Evolutionary conservation across 768 basidiomycete genomes (phyloP), one percentile per base, ranked within the genome.

Genomic region (Auricularia auricula-judae): DNA sequence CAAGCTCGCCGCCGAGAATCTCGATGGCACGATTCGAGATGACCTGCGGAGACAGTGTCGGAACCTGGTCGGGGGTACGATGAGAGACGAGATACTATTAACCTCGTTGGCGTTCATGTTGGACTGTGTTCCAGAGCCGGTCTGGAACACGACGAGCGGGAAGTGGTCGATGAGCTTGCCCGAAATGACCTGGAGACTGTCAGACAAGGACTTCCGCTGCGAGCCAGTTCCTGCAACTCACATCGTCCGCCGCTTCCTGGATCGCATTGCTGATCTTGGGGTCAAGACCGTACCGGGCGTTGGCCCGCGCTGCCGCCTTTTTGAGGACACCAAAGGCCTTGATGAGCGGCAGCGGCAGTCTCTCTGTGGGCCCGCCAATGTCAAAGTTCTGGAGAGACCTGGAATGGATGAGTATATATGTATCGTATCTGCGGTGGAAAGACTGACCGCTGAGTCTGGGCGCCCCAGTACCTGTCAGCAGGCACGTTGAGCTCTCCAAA

Each of bases 61-160:
- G 2, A 18, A 3, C 3, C 18, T 7, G 18, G 23, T 11, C n/a
- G n/a, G 16, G 29, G n/a, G 7, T 42, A 61, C n/a, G 47, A 54
- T 23, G 2, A 35, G 23, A 51, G 61, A 29, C 23, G 54, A 21
- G 34, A 34, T 36, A 61, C 14, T 21, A 58, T 33, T 29, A 51
- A 89, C 93, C 84, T 99, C 97, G 74, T 99, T 99, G 66, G 85
- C 92, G 75, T 92, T 99, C 97, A 99, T 99, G 80, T 99, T 99
- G 72, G 91, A 95, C 76, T 99, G 97, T 1, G 97, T 99, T 21
- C 97, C 97, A 64, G 92, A 95, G 66, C 97, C 97, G 29, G 97
- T 99, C 77, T 99, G 97, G 84, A 98, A 99, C 51, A 99, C 95
- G 43, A 99, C 97, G 44, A 99, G 80, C 33, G 97, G 97, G 79